Evolutionary conservation across 495 filamentous ascomycete genomes (phyloP).

Genomic region (Massariosphaeria phaeospora): DNA sequence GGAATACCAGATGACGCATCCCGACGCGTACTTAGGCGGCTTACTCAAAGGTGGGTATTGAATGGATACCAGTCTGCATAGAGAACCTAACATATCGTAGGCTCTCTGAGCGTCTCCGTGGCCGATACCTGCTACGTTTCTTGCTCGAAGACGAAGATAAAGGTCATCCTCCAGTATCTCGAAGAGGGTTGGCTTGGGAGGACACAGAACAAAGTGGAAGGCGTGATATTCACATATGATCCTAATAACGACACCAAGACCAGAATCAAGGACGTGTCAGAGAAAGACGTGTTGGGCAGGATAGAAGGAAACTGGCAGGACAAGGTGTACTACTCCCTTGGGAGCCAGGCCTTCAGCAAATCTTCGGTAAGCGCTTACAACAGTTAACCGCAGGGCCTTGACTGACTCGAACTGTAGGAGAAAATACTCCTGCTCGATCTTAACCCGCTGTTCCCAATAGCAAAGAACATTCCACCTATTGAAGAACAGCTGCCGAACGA

Average conservation of each 20-base stretch:
- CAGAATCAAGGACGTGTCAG: conserved; percentile 76
- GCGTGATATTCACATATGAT: conserved; percentile 84
- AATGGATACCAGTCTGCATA: not conserved
- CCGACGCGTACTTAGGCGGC: conserved; percentile 85
- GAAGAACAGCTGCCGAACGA: conserved; percentile 82
- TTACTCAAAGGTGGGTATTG: conserved; percentile 61
- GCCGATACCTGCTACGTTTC: conserved; percentile 81
- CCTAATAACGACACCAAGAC: conserved; percentile 70
- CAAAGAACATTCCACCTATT: conserved; percentile 71
- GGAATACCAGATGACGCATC: conserved; percentile 91
- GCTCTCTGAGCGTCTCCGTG: conserved; percentile 72
- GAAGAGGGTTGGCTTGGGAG: conserved; percentile 94
- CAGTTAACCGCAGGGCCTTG: too few relatives aligned
- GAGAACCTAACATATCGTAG: conserved; percentile 13
- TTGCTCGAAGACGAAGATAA: conserved; percentile 80
- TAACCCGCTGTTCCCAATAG: conserved; percentile 65
- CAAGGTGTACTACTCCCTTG: conserved; percentile 59
- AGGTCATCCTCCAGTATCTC: conserved; percentile 83
- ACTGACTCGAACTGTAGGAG: conserved; percentile 43
- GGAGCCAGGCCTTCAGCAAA: conserved; percentile 44
- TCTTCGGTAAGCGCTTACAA: conserved; percentile 39
- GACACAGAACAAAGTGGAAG: conserved; percentile 84
- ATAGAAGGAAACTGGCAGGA: conserved; percentile 81
- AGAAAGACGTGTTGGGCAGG: conserved; percentile 74
- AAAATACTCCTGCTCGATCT: conserved; percentile 78